Base-by-base conservation (phyloP, 768 basidiomycete genomes). In the Mycena latifolia region DNA sequence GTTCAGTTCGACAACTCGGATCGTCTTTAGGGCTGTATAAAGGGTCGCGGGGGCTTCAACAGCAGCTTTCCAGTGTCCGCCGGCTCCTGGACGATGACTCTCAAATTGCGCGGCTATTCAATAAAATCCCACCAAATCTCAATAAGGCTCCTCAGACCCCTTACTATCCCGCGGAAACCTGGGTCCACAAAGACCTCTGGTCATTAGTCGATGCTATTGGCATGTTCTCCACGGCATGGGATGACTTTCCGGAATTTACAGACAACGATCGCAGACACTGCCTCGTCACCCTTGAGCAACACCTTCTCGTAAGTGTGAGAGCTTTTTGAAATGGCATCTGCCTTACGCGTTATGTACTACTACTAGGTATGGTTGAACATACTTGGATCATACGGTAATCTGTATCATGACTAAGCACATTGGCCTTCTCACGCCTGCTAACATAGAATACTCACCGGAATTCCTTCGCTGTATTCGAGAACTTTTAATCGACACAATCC, bases 21-120 rank as follows among this genome's bases (percentile, higher is more conserved):
- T 66, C 65, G 46, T 66, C 65, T n/a, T 61, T 66, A 33, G 65
- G 65, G 12, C 46, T 66, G 41, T 66, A 66, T 35, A 66, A 60
- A 35, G 58, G 65, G n/a, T 54, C 53, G 15, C 65, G 58, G n/a
- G 58, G 55, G 31, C 47, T 66, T 18, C 65, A 66, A 6, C 57
- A 41, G 20, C 58, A 66, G 37, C 53, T 66, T 15, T 50, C 53
- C 20, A 55, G 29, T 51, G 29, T 66, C 5, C 58, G 65, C 6
- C 58, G 28, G 20, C 65, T 66, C 17, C 53, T 66, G 1, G 58
- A 66, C 17, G 58, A 61, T 31, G 65, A 66, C 15, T 48, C 65
- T 8, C 58, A 66, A 28, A 55, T 66, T 22, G 53, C 50, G 24
- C 47, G 41, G 17, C 28, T 60, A 25, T 22, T 66, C 58, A 61